A percentile compares a stretch with the other conserved stretches of the same genome.
phyloP scores from a whole-genome alignment of 192 early-diverging fungal genomes.

The Backusella mclennaniae region DNA sequence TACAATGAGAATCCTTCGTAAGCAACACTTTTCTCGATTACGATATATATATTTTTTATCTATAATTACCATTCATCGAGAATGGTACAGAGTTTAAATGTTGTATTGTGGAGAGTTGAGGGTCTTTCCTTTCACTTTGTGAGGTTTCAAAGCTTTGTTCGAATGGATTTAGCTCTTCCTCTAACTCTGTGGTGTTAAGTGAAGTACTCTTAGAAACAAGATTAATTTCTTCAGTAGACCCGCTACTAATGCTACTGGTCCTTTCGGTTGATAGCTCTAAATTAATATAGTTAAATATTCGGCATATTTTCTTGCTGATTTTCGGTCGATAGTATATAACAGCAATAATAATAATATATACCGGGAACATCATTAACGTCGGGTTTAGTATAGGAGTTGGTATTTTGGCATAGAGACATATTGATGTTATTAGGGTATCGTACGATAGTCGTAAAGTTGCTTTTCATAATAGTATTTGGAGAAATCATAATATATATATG shows the following conservation, averaged over 20 bases:
- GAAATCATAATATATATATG: neutral
- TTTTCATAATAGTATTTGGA: neutral
- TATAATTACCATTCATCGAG: neutral
- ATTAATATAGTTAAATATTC: neutral
- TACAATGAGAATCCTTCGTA: no score
- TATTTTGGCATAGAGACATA: neutral
- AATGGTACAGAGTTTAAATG: neutral
- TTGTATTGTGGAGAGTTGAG: neutral
- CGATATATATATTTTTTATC: neutral
- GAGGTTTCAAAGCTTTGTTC: constrained; percentile 69
- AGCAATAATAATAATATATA: neutral
- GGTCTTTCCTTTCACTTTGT: neutral
- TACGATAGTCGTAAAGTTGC: neutral
- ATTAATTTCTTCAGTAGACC: neutral
- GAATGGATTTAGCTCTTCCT: constrained; percentile 86
- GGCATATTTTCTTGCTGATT: neutral
- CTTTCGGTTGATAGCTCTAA: neutral
- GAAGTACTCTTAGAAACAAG: constrained; percentile 2
- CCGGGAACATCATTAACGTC: neutral
- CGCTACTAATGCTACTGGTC: neutral
- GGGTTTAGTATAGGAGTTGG: neutral
- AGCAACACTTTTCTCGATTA: no score
- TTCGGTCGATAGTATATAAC: neutral
- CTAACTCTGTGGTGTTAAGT: constrained; percentile 54
- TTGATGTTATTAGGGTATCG: neutral